Evolutionary conservation across 176 grass and related monocot species (phyloP).

Genomic region (Tuctoria greenei): DNA sequence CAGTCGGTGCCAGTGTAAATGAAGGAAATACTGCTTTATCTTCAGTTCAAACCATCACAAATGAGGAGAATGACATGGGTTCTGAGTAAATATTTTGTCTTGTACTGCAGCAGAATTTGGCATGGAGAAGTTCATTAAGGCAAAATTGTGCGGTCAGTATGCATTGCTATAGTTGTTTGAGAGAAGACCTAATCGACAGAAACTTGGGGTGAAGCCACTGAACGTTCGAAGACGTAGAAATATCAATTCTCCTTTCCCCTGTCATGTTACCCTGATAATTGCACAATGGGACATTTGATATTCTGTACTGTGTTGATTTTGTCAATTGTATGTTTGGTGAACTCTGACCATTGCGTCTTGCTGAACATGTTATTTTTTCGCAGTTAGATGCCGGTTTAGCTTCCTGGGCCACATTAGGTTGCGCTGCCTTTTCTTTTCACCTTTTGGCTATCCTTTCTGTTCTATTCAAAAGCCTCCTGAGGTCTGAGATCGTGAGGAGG

Average conservation of each 20-base stretch:
- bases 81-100: slow-evolving; percentile 27
- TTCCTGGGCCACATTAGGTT: too few species aligned
- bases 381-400: too few species aligned
- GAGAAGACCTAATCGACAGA: not conserved
- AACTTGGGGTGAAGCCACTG: not conserved
- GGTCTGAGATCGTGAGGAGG: too few species aligned
- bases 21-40: slow-evolving; percentile 9
- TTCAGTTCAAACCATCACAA: not conserved
- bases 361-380: not conserved
- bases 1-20: slow-evolving; percentile 3
- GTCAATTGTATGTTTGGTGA: not conserved
- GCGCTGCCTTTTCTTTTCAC: too few species aligned
- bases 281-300: not conserved
- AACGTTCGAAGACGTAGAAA: not conserved
- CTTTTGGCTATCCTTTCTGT: too few species aligned
- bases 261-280: not conserved
- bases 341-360: not conserved
- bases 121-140: not conserved
- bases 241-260: too few species aligned
- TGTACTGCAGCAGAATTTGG: not conserved
- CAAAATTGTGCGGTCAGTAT: not conserved
- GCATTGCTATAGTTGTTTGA: not conserved
- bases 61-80: not conserved
- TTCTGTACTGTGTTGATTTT: not conserved
- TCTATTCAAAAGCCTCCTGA: too few species aligned